phyloP scores from a whole-genome alignment of 176 grass and related monocot genomes.

The Avena eriantha region DNA sequence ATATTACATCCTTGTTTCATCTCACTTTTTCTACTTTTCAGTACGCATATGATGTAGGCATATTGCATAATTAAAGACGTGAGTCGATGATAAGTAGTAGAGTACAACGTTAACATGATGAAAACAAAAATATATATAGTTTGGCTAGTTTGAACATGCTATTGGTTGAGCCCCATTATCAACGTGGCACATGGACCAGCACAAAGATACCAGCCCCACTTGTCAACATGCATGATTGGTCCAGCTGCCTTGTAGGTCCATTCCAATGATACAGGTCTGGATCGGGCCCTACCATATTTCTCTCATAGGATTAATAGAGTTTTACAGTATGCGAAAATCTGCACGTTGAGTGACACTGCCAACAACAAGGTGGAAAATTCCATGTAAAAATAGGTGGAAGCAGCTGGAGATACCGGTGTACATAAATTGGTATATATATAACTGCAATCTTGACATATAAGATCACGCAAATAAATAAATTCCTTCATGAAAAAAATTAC shows the following conservation, averaged over 20 bases:
- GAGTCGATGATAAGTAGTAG: not conserved
- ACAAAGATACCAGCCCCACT: slow-evolving; percentile 32
- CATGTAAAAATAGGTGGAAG: not conserved
- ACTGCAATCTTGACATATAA: not conserved
- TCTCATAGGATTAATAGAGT: not conserved
- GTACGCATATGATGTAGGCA: no score
- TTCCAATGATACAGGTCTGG: not conserved
- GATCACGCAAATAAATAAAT: not conserved
- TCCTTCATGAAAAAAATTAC: not conserved
- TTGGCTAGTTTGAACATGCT: not conserved
- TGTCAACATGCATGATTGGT: slow-evolving; percentile 47
- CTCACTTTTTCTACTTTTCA: no score
- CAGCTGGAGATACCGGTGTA: not conserved
- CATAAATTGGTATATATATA: not conserved
- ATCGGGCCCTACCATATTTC: not conserved
- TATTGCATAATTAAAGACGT: no score
- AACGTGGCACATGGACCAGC: slow-evolving; percentile 33
- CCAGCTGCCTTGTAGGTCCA: slow-evolving; percentile 43
- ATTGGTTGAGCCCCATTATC: not conserved
- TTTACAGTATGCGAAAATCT: no score
- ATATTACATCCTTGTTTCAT: no score
- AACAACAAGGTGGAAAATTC: not conserved
- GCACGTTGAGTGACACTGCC: no score
- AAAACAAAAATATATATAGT: not conserved
- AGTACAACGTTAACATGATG: not conserved